A percentile compares a stretch with the other conserved stretches of the same genome.
Evolutionary conservation across 345 rosid genomes (phyloP).

Genomic region (Orychophragmus violaceus): DNA sequence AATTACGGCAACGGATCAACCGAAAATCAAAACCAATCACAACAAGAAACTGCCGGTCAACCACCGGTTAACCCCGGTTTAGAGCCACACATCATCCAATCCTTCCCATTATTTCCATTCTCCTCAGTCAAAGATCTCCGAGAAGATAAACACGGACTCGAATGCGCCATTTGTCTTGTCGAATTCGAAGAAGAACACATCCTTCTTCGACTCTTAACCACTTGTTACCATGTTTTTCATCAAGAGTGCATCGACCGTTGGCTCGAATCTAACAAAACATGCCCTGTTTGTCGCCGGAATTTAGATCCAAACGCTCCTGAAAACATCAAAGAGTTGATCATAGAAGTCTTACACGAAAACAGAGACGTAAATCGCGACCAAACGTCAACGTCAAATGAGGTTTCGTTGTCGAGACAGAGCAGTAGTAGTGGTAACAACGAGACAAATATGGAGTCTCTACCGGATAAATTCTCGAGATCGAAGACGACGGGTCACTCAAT

Average conservation of each 20-base stretch:
- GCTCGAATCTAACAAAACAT: constrained; percentile 68
- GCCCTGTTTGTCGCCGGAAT: constrained; percentile 76
- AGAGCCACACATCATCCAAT: constrained; percentile 42
- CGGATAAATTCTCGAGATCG: constrained; percentile 46
- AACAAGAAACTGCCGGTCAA: not conserved
- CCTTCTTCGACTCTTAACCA: constrained; percentile 51
- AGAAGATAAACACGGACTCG: constrained; percentile 47
- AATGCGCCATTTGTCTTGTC: constrained; percentile 75
- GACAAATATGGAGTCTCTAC: not conserved
- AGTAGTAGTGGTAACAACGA: constrained; percentile 10
- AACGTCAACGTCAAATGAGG: not conserved
- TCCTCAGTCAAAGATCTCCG: constrained; percentile 53
- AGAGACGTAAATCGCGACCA: not conserved
- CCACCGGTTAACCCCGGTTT: constrained; percentile 39
- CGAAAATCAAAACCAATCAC: constrained; percentile 16
- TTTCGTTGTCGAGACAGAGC: constrained; percentile 1
- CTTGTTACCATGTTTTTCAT: constrained; percentile 78
- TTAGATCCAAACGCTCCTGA: constrained; percentile 38
- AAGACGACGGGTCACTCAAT: constrained; percentile 78
- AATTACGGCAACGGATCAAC: constrained; percentile 21
- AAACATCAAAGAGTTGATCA: constrained; percentile 36
- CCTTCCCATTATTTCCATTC: constrained; percentile 55
- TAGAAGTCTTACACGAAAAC: constrained; percentile 36
- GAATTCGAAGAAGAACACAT: constrained; percentile 61
- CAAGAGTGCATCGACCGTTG: constrained; percentile 80